Conservation (phyloP, 78 protist genomes). For the Monosiga brevicollis region DNA sequence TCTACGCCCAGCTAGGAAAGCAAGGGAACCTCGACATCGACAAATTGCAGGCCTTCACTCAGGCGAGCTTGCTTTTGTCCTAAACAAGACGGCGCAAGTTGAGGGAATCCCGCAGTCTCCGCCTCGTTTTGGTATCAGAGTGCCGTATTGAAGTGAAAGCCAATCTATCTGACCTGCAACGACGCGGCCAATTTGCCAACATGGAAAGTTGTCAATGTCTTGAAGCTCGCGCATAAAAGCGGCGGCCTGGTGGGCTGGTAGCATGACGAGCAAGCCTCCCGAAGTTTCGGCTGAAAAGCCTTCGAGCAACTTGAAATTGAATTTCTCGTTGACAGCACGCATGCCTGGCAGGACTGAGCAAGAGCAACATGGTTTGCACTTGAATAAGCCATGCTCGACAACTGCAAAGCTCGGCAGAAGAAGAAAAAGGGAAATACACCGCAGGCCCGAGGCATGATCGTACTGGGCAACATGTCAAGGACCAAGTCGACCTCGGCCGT, state of each 20-base stretch:
- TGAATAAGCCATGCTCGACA: too few relatives aligned
- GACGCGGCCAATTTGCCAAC: not conserved
- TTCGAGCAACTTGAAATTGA: slow-evolving; percentile 25
- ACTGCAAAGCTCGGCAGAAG: not conserved
- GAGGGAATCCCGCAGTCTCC: too few relatives aligned
- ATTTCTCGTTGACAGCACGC: slow-evolving; percentile 38
- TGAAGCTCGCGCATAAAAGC: not conserved
- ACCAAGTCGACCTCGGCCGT: slow-evolving; percentile 16
- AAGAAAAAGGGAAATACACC: not conserved
- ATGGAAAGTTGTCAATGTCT: not conserved
- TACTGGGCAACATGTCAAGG: slow-evolving; percentile 39
- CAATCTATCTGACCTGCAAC: too few relatives aligned
- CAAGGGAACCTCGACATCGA: too few relatives aligned
- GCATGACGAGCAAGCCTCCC: slow-evolving; percentile 56
- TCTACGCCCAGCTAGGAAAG: too few relatives aligned
- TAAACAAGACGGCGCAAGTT: too few relatives aligned
- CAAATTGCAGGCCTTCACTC: too few relatives aligned
- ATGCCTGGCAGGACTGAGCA: slow-evolving; percentile 38
- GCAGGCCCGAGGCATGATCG: not conserved
- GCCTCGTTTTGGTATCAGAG: too few relatives aligned
- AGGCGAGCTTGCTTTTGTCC: too few relatives aligned
- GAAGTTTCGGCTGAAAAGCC: slow-evolving; percentile 68
- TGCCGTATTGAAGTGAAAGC: too few relatives aligned
- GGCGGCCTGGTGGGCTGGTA: slow-evolving; percentile 37
- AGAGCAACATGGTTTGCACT: too few relatives aligned